phyloP scores from a whole-genome alignment of 208 protist genomes.

The Trypanosoma caninum region DNA sequence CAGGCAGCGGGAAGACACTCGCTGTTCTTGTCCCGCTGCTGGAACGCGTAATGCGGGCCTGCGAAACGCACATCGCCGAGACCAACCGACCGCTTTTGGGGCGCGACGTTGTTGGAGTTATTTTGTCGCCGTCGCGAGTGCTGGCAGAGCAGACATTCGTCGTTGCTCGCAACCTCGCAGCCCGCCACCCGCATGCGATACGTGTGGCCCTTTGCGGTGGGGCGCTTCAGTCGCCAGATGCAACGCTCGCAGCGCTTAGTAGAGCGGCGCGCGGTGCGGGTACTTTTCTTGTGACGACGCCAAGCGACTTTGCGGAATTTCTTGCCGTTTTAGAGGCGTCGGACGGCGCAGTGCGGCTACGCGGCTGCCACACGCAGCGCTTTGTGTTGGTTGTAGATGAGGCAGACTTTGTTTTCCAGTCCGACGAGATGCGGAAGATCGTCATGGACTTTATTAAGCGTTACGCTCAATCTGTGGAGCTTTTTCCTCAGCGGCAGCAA shows the following conservation, averaged over 20 bases:
- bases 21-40: constrained; percentile 91
- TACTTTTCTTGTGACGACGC: constrained; percentile 77
- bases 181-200: constrained; percentile 69
- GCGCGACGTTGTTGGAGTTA: constrained; percentile 62
- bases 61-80: constrained; percentile 41
- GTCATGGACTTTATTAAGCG: constrained; percentile 39
- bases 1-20: constrained; percentile 98
- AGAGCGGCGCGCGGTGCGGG: constrained; percentile 57
- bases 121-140: constrained; percentile 80
- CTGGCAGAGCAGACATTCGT: constrained; percentile 88
- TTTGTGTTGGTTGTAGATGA: constrained; percentile 87
- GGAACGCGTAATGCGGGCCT: constrained; percentile 65
- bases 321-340: constrained; percentile 21
- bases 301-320: constrained; percentile 60
- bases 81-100: constrained; percentile 56
- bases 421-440: constrained; percentile 48
- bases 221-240: constrained; percentile 37
- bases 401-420: constrained; percentile 81
- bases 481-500: constrained; percentile 10
- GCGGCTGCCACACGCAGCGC: constrained; percentile 22
- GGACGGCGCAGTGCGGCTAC: constrained; percentile 16
- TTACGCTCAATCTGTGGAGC: neutral
- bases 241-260: constrained; percentile 41
- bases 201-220: constrained; percentile 80
- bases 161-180: constrained; percentile 61